Evolutionary conservation across 2,329 filamentous ascomycete species (phyloP).

Genomic region (Trichoderma brevicompactum): DNA sequence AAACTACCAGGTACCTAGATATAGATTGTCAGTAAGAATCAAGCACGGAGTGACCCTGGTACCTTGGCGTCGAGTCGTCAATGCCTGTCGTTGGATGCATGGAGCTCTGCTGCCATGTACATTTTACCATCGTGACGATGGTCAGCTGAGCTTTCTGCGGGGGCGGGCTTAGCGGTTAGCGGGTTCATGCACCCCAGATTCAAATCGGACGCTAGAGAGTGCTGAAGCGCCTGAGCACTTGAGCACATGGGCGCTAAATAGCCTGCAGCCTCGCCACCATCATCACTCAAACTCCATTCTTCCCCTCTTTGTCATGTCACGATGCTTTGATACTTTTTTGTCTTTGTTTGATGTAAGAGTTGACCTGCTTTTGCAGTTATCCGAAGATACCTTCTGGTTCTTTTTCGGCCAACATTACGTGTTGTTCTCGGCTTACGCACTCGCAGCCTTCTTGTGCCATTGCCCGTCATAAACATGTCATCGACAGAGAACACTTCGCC

Average conservation of each 20-base stretch:
- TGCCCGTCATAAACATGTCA: conserved; percentile 5
- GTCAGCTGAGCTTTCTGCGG: conserved; percentile 18
- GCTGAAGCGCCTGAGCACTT: conserved; percentile 18
- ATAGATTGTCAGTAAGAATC: too few relatives aligned
- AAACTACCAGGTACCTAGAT: too few relatives aligned
- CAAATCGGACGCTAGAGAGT: conserved; percentile 24
- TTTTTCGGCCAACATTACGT: too few relatives aligned
- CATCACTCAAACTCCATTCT: conserved; percentile 18
- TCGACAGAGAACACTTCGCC: conserved; percentile 26
- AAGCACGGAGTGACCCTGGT: too few relatives aligned
- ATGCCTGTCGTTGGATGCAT: too few relatives aligned
- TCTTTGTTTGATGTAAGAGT: not conserved
- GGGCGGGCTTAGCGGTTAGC: conserved; percentile 8
- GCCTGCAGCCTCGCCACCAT: conserved; percentile 9
- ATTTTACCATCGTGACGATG: not conserved
- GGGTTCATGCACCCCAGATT: conserved; percentile 22
- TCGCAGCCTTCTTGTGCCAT: too few relatives aligned
- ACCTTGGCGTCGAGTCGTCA: too few relatives aligned
- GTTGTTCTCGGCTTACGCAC: too few relatives aligned
- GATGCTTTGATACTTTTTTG: conserved; percentile 10
- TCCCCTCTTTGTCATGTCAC: conserved; percentile 25
- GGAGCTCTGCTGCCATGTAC: not conserved
- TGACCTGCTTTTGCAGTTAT: not conserved
- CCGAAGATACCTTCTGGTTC: not conserved
- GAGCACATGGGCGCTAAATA: conserved; percentile 16